These are phyloP conservation scores for Gossypium thurberi DNA, from an alignment of 345 rosid genomes.

Conservation along the genomic window DNA sequence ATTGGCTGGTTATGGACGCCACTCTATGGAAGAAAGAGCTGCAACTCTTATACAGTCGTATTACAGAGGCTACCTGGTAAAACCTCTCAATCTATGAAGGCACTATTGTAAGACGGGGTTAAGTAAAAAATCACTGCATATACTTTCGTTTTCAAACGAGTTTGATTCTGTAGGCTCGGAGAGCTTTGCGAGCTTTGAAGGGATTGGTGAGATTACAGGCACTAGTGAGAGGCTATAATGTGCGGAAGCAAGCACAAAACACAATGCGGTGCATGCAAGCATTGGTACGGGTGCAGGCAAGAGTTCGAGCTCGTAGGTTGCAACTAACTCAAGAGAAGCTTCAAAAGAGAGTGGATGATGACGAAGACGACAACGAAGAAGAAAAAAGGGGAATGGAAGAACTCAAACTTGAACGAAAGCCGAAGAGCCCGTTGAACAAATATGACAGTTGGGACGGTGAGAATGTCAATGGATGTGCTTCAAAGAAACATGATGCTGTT, in stretches of 20 bases:
- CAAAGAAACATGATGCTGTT: conserved; percentile 49
- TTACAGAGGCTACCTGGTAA: conserved; percentile 88
- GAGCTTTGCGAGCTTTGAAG: conserved; percentile 84
- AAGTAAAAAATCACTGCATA: too few relatives aligned
- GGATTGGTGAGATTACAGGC: conserved; percentile 96
- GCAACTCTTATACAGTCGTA: conserved; percentile 76
- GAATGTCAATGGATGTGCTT: conserved; percentile 32
- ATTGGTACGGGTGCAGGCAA: conserved; percentile 82
- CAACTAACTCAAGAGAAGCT: conserved; percentile 53
- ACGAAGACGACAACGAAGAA: conserved; percentile 18
- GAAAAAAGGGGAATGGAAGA: conserved; percentile 8
- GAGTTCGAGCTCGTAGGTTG: conserved; percentile 75
- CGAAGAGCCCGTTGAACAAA: conserved; percentile 27
- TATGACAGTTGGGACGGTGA: conserved; percentile 31
- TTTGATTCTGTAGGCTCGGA: conserved; percentile 55
- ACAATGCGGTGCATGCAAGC: conserved; percentile 99
- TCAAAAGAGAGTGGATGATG: conserved; percentile 25
- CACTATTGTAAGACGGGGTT: too few relatives aligned
- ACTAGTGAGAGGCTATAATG: conserved; percentile 91
- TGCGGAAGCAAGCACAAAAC: conserved; percentile 90
- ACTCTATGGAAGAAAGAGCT: conserved; percentile 69
- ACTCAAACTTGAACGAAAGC: conserved; percentile 20
- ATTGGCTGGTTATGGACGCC: conserved; percentile 77
- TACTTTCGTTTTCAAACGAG: too few relatives aligned
- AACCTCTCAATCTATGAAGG: neutral